Percentiles rank a stretch among this genome's conserved stretches.
These are phyloP conservation scores for Fraxinus sp. DNA, from an alignment of 305 asterid genomes.

Conservation along the genomic window DNA sequence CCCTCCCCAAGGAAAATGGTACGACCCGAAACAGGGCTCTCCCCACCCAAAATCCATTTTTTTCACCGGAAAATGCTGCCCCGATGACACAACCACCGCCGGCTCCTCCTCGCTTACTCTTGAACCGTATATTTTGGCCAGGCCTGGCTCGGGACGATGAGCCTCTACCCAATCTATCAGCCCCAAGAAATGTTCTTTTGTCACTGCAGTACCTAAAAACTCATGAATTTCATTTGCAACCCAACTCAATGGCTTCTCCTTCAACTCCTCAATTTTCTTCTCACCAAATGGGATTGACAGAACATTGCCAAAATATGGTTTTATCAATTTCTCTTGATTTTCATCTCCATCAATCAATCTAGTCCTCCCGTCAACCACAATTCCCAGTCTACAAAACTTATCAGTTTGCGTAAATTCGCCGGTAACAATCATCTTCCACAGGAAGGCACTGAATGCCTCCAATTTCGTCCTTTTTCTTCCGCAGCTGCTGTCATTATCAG, in stretches of 20 bases:
- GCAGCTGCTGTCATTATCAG: neutral
- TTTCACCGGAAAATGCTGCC: conserved; percentile 42
- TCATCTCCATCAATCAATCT: conserved; percentile 36
- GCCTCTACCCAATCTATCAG: conserved; percentile 72
- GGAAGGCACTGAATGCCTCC: conserved; percentile 58
- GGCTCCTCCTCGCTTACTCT: conserved; percentile 42
- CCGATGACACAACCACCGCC: conserved; percentile 67
- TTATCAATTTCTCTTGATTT: conserved; percentile 5
- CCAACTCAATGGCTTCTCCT: conserved; percentile 35
- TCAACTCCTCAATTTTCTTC: conserved; percentile 36
- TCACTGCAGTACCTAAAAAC: conserved; percentile 34
- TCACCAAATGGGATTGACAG: conserved; percentile 62
- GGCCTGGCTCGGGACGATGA: conserved; percentile 45
- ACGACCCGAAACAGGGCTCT: conserved; percentile 48
- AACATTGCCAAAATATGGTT: conserved; percentile 57
- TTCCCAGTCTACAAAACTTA: conserved; percentile 39
- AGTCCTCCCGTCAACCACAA: conserved; percentile 60
- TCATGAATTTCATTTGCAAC: conserved; percentile 46
- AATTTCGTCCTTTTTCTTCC: conserved; percentile 38
- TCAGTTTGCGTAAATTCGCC: conserved; percentile 11
- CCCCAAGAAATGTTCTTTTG: conserved; percentile 61
- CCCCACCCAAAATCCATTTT: conserved; percentile 66
- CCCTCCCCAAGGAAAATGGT: conserved; percentile 67
- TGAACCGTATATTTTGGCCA: conserved; percentile 48
- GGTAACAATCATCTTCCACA: conserved; percentile 47